phyloP scores from a whole-genome alignment of 306 rosid species.

The Hippophae rhamnoides region DNA sequence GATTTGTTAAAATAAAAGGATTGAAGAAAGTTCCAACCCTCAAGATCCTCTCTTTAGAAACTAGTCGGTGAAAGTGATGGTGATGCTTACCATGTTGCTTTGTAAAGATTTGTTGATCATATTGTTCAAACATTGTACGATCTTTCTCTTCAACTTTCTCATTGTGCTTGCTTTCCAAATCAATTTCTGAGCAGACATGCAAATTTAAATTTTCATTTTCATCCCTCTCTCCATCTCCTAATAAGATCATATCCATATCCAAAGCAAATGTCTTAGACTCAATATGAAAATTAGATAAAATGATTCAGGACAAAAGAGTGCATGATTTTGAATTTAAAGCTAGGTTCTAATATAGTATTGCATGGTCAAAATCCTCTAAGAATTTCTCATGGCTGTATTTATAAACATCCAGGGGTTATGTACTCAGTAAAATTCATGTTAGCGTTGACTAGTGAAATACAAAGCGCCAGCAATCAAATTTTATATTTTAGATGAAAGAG shows the following conservation, averaged over 20 bases:
- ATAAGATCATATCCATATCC: too few relatives aligned
- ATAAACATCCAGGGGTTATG: neutral
- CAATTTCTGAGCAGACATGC: neutral
- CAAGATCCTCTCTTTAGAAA: neutral
- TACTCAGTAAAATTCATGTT: neutral
- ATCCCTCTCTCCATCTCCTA: neutral
- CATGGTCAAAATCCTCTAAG: neutral
- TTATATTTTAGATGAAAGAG: neutral
- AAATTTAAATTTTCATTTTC: neutral
- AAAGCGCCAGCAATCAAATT: neutral
- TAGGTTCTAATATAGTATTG: neutral
- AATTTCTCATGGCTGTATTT: neutral
- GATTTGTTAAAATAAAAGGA: too few relatives aligned
- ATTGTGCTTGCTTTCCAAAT: neutral
- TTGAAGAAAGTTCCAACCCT: too few relatives aligned
- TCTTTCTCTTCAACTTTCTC: neutral
- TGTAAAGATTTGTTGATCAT: neutral
- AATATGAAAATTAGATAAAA: too few relatives aligned
- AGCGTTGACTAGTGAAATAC: neutral
- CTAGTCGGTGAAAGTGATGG: neutral
- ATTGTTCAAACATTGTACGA: neutral
- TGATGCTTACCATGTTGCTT: slow-evolving; percentile 7
- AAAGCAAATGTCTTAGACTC: too few relatives aligned
- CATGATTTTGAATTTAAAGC: neutral
- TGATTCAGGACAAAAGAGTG: too few relatives aligned